These are phyloP conservation scores for Pluteus cervinus DNA, from an alignment of 768 basidiomycete genomes.

Conservation along the genomic window DNA sequence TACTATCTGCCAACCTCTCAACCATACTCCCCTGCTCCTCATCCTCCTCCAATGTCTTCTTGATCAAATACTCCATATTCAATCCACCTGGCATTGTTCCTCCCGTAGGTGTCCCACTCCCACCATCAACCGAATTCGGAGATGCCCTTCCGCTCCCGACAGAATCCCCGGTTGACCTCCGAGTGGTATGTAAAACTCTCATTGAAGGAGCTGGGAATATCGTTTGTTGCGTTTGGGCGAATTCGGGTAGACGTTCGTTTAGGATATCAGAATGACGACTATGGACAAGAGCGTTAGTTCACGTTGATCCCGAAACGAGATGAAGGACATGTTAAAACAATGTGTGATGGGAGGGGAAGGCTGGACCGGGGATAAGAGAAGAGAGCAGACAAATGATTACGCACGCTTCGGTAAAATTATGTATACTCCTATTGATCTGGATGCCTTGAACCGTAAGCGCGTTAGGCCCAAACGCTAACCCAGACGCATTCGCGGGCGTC, in stretches of 20 bases:
- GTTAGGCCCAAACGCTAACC: too few species aligned
- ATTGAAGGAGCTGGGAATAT: constrained; percentile 62
- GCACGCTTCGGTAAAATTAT: constrained; percentile 72
- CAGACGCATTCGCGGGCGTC: too few species aligned
- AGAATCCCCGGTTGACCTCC: too few species aligned
- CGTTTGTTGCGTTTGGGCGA: constrained; percentile 35
- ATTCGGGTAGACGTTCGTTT: constrained; percentile 71
- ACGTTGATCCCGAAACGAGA: neutral
- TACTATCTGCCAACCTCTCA: constrained; percentile 56
- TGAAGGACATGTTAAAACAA: too few species aligned
- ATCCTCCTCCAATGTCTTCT: constrained; percentile 56
- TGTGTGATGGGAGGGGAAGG: too few species aligned
- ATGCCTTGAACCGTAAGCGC: constrained; percentile 58
- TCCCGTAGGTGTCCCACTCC: neutral
- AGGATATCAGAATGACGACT: constrained; percentile 68
- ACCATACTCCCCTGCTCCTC: constrained; percentile 37
- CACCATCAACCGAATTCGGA: too few species aligned
- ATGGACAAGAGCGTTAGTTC: constrained; percentile 2
- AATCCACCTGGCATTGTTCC: constrained; percentile 13
- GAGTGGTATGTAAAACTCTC: too few species aligned
- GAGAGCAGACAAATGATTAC: constrained; percentile 27
- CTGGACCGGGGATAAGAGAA: too few species aligned
- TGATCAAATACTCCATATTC: constrained; percentile 63
- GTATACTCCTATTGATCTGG: constrained; percentile 55
- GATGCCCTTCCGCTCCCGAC: too few species aligned